phyloP scores from a whole-genome alignment of 2,329 filamentous ascomycete species.

The Colletotrichum sublineola region DNA sequence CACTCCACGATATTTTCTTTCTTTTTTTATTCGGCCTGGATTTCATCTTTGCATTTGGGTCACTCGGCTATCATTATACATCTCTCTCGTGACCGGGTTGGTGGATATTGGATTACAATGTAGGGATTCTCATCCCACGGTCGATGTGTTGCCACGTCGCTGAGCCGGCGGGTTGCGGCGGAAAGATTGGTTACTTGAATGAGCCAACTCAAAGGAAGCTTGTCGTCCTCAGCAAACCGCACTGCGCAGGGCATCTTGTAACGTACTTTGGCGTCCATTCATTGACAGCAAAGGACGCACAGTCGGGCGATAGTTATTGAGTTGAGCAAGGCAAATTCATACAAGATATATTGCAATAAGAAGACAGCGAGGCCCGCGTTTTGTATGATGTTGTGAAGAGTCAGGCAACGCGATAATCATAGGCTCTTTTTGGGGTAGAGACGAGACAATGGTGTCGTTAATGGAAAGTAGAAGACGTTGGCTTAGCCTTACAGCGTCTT shows the following conservation, averaged over 20 bases:
- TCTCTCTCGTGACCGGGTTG: conserved; percentile 8
- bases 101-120: conserved; percentile 7
- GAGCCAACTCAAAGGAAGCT: neutral
- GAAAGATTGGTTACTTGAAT: conserved; percentile 10
- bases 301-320: neutral
- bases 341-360: neutral
- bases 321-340: neutral
- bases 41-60: conserved; percentile 10
- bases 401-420: neutral
- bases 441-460: neutral
- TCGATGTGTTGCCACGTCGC: neutral
- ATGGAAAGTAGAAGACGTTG: conserved; percentile 10
- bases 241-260: neutral
- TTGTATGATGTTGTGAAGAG: neutral
- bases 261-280: neutral
- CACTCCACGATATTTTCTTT: conserved; percentile 39
- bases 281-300: neutral
- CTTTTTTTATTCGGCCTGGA: conserved; percentile 7
- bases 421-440: no score
- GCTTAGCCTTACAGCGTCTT: conserved; percentile 27
- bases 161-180: neutral
- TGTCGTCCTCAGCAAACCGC: neutral
- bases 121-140: neutral
- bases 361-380: no score
- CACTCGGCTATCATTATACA: conserved; percentile 35